These are phyloP conservation scores for Steccherinum ochraceum DNA, from an alignment of 768 basidiomycete species.

Conservation along the genomic window DNA sequence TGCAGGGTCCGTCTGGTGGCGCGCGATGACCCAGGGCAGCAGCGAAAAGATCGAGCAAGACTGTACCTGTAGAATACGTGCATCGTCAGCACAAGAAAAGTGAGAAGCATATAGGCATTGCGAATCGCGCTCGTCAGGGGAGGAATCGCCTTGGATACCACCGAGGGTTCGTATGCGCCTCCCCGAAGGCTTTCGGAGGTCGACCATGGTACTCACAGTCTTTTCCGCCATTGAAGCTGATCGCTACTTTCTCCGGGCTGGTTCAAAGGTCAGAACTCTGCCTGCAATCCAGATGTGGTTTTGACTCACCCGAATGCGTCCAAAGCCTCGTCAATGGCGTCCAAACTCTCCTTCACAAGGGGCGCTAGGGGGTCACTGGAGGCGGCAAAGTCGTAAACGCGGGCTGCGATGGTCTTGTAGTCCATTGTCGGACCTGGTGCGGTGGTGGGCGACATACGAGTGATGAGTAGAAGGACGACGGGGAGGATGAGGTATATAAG, in stretches of 20 bases:
- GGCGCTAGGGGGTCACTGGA: slow-evolving; percentile 49
- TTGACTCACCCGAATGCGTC: slow-evolving; percentile 74
- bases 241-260: slow-evolving; percentile 65
- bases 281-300: not conserved
- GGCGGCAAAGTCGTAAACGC: slow-evolving; percentile 58
- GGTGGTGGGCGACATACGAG: not conserved
- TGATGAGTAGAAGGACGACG: not conserved
- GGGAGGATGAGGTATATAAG: not conserved
- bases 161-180: not conserved
- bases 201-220: slow-evolving; percentile 61
- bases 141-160: too few species aligned
- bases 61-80: slow-evolving; percentile 61
- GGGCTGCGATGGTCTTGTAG: slow-evolving; percentile 41
- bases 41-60: slow-evolving; percentile 85
- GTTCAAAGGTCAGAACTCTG: not conserved
- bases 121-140: too few species aligned
- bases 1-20: slow-evolving; percentile 26
- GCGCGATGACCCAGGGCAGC: slow-evolving; percentile 55
- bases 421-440: too few species aligned
- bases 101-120: slow-evolving; percentile 4
- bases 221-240: slow-evolving; percentile 99
- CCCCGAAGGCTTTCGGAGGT: slow-evolving; percentile 1
- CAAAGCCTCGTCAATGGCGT: slow-evolving; percentile 74
- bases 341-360: slow-evolving; percentile 70
- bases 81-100: not conserved